Percentiles rank a stretch among this genome's conserved stretches.
phyloP scores from a whole-genome alignment of 2,329 filamentous ascomycete genomes.

The Aspergillus fischeri region DNA sequence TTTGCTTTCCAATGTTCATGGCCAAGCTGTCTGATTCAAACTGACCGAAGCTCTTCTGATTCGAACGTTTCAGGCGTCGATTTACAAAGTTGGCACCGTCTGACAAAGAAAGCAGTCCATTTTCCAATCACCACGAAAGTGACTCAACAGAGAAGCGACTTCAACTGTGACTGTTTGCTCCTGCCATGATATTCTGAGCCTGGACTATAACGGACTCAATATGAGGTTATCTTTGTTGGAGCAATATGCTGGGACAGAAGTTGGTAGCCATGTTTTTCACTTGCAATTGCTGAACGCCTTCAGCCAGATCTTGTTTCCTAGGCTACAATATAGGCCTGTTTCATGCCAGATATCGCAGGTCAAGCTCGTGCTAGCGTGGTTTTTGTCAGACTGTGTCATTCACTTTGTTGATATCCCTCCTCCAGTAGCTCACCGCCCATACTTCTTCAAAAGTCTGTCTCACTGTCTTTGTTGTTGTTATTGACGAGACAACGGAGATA shows the following conservation, averaged over 20 bases:
- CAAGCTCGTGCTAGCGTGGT: neutral
- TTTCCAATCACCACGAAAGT: neutral
- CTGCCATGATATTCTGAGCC: neutral
- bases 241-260: neutral
- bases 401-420: constrained; percentile 4
- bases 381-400: constrained; percentile 1
- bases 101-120: neutral
- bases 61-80: neutral
- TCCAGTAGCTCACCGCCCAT: constrained; percentile 12
- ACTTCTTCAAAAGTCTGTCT: constrained; percentile 7
- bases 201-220: neutral
- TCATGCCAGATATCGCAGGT: neutral
- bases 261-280: neutral
- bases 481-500: neutral
- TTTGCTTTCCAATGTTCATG: neutral
- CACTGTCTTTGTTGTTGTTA: neutral
- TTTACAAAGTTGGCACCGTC: neutral
- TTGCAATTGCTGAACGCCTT: neutral
- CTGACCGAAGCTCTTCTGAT: neutral
- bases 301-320: neutral
- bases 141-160: neutral
- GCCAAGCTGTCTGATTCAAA: neutral
- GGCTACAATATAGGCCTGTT: neutral
- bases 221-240: neutral
- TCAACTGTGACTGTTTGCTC: neutral